Percentiles rank a stretch among this genome's conserved stretches.
Conservation (phyloP, 805 yeast genomes). For the Myxozyma sirexii region DNA sequence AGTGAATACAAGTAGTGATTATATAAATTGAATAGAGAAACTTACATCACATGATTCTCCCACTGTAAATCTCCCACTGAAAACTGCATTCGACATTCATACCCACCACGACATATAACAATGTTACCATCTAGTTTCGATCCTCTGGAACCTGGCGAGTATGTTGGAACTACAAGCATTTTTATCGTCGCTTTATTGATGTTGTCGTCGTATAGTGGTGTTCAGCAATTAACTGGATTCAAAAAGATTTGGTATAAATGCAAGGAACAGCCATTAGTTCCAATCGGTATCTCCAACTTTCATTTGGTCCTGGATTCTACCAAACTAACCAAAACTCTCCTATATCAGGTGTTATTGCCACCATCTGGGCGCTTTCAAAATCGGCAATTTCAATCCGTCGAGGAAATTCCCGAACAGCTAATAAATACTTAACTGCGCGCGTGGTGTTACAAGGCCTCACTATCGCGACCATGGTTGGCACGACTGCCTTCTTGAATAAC, state of each 20-base stretch:
- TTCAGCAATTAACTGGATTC: conserved; percentile 37
- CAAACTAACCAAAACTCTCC: background rate
- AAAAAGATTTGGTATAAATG: conserved; percentile 61
- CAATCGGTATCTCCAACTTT: conserved; percentile 56
- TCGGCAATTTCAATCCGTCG: conserved; percentile 72
- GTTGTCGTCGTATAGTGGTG: conserved; percentile 14
- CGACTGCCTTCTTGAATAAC: conserved; percentile 62
- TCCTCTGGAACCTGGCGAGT: conserved; percentile 27
- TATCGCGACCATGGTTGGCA: conserved; percentile 70
- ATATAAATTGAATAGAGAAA: too few relatives aligned
- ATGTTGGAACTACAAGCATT: background rate
- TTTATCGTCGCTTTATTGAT: too few relatives aligned
- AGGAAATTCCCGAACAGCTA: conserved; percentile 71
- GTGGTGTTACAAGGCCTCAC: conserved; percentile 79
- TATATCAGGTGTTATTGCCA: conserved; percentile 20
- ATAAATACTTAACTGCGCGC: conserved; percentile 80
- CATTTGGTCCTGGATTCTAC: background rate
- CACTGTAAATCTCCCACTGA: background rate
- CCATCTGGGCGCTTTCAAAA: conserved; percentile 53
- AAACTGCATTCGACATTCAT: background rate
- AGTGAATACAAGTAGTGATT: too few relatives aligned
- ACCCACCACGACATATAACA: too few relatives aligned
- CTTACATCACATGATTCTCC: background rate
- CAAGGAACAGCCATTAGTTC: conserved; percentile 81
- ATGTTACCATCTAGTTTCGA: conserved; percentile 34